A percentile compares a stretch with the other conserved stretches of the same genome.
Evolutionary conservation across 768 basidiomycete species (phyloP).

Genomic region (Tricholoma terreum): DNA sequence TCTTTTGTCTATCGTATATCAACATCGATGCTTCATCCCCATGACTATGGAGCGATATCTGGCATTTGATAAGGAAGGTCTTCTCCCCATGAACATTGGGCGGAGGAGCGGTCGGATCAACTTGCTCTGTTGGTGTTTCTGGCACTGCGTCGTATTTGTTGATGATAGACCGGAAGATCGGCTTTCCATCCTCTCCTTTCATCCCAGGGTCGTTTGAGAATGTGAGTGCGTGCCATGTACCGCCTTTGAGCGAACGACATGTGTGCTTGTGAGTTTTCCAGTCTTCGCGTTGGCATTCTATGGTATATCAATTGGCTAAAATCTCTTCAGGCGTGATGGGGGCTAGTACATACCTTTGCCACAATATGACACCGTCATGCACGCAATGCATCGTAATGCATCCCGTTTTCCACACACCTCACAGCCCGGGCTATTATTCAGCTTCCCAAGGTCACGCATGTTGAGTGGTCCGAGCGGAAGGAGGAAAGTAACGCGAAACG

Average conservation of each 20-base stretch:
- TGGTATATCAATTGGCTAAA: no score
- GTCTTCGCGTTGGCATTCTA: slow-evolving; percentile 40
- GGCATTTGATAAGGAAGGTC: slow-evolving; percentile 39
- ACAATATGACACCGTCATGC: slow-evolving; percentile 35
- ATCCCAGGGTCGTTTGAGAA: slow-evolving; percentile 11
- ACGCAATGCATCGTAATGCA: slow-evolving; percentile 31
- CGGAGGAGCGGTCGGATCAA: slow-evolving; percentile 11
- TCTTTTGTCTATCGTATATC: slow-evolving; percentile 40
- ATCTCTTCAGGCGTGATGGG: no score
- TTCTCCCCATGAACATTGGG: slow-evolving; percentile 33
- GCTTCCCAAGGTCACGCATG: slow-evolving; percentile 34
- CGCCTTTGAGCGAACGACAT: slow-evolving; percentile 37
- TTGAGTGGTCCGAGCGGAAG: slow-evolving; percentile 35
- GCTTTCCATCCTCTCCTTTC: neutral
- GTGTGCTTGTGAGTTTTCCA: slow-evolving; percentile 37
- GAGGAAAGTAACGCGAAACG: slow-evolving; percentile 28
- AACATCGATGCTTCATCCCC: slow-evolving; percentile 20
- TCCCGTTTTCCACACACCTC: slow-evolving; percentile 36
- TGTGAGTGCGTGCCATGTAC: slow-evolving; percentile 32
- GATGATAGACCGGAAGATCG: slow-evolving; percentile 5
- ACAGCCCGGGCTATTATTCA: slow-evolving; percentile 34
- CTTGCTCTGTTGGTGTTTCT: slow-evolving; percentile 3
- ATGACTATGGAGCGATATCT: slow-evolving; percentile 20
- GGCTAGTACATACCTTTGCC: slow-evolving; percentile 29
- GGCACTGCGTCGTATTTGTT: slow-evolving; percentile 22